Conservation (phyloP, 345 rosid genomes). For the Cochlearia excelsa region DNA sequence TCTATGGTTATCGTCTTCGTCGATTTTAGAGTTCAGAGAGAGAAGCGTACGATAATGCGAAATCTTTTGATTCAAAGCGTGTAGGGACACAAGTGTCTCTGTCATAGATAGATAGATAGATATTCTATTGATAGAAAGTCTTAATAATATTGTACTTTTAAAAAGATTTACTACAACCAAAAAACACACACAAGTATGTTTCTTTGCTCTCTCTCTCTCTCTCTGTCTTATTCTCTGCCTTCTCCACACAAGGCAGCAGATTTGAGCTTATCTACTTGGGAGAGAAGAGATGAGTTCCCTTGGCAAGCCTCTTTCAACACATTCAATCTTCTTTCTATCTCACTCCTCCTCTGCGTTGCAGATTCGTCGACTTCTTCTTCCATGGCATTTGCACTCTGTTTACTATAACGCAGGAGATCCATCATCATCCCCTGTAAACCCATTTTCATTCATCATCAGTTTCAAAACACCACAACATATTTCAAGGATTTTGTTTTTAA, state of each 20-base stretch:
- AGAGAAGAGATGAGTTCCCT: conserved; percentile 54
- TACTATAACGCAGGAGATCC: conserved; percentile 47
- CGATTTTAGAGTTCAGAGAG: background rate
- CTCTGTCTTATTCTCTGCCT: too few relatives aligned
- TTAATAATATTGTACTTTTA: too few relatives aligned
- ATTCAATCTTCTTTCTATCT: conserved; percentile 40
- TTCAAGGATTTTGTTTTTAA: background rate
- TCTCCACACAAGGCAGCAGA: conserved; percentile 2
- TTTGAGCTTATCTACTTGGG: conserved; percentile 57
- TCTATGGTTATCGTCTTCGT: conserved; percentile 1
- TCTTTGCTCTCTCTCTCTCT: too few relatives aligned
- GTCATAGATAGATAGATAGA: background rate
- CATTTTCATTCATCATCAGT: conserved; percentile 10
- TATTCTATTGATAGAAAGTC: too few relatives aligned
- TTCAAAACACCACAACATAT: background rate
- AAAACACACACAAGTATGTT: too few relatives aligned
- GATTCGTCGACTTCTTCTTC: conserved; percentile 29
- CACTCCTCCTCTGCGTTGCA: background rate
- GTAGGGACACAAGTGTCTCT: background rate
- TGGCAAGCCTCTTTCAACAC: conserved; percentile 61
- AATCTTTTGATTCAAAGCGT: too few relatives aligned
- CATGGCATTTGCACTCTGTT: conserved; percentile 26
- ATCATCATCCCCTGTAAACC: conserved; percentile 62
- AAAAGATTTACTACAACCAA: background rate
- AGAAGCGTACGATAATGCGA: background rate